phyloP scores from a whole-genome alignment of 1,284 basidiomycete species.

The Leucoagaricus sp. region DNA sequence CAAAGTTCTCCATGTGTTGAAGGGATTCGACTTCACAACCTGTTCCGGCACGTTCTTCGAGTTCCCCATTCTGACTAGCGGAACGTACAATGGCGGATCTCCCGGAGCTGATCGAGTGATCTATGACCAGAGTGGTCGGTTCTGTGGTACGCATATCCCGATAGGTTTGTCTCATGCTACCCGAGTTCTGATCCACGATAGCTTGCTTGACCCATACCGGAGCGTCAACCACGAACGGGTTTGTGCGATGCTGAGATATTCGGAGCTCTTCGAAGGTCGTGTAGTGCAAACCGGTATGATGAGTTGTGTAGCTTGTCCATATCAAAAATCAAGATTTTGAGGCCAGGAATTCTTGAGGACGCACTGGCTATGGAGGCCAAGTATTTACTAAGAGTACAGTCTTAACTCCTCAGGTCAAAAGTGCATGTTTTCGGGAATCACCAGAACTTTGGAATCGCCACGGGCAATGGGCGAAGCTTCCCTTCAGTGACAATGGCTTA shows the following conservation, averaged over 20 bases:
- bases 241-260: constrained; percentile 34
- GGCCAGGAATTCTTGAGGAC: too few species aligned
- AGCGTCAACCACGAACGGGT: constrained; percentile 32
- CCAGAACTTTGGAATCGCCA: too few species aligned
- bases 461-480: too few species aligned
- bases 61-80: constrained; percentile 33
- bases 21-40: constrained; percentile 23
- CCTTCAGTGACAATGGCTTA: too few species aligned
- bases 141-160: constrained; percentile 38
- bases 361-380: too few species aligned
- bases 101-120: constrained; percentile 43
- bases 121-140: constrained; percentile 32
- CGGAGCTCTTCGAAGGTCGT: too few species aligned
- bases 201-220: constrained; percentile 40
- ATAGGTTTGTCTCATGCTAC: constrained; percentile 15
- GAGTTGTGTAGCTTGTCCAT: too few species aligned
- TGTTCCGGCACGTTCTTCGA: constrained; percentile 31
- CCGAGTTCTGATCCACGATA: constrained; percentile 13
- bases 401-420: too few species aligned
- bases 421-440: too few species aligned
- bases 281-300: too few species aligned
- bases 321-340: not conserved
- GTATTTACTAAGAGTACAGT: too few species aligned
- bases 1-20: not conserved
- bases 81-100: constrained; percentile 34